phyloP scores from a whole-genome alignment of 257 asterid species.

The Solanum pinnatisectum region DNA sequence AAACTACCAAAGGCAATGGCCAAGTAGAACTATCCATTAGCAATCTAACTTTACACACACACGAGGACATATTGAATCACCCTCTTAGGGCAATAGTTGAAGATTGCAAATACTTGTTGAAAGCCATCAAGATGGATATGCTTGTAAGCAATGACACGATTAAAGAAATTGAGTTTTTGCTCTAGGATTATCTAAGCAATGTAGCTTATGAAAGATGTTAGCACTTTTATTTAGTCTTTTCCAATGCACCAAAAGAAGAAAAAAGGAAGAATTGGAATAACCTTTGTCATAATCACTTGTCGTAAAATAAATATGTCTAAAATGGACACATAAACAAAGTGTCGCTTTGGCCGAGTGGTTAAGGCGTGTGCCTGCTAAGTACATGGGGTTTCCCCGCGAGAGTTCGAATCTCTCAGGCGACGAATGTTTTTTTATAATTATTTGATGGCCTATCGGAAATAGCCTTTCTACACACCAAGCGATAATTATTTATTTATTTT shows the following conservation, averaged over 20 bases:
- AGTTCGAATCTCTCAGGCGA: conserved; percentile 99
- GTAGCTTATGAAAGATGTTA: neutral
- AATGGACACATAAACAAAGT: neutral
- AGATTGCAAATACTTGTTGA: neutral
- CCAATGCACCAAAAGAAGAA: neutral
- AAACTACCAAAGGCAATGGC: neutral
- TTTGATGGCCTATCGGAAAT: too few relatives aligned
- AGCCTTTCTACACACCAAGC: too few relatives aligned
- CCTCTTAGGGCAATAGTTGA: neutral
- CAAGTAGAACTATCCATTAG: too few relatives aligned
- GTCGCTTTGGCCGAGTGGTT: conserved; percentile 91
- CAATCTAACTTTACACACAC: neutral
- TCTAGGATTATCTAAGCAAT: neutral
- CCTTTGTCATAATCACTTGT: too few relatives aligned
- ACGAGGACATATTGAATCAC: neutral
- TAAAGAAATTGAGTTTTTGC: neutral
- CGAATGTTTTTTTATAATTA: conserved; percentile 5
- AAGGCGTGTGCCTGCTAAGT: conserved; percentile 51
- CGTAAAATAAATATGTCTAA: too few relatives aligned
- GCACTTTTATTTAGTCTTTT: neutral
- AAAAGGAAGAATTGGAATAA: too few relatives aligned
- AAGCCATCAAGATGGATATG: neutral
- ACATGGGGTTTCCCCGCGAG: conserved; percentile 99
- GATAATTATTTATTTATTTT: too few relatives aligned
- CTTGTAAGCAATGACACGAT: neutral